Evolutionary conservation across 768 basidiomycete species (phyloP), one percentile per base, ranked within the genome.

Genomic region (Termitomyces sp.): DNA sequence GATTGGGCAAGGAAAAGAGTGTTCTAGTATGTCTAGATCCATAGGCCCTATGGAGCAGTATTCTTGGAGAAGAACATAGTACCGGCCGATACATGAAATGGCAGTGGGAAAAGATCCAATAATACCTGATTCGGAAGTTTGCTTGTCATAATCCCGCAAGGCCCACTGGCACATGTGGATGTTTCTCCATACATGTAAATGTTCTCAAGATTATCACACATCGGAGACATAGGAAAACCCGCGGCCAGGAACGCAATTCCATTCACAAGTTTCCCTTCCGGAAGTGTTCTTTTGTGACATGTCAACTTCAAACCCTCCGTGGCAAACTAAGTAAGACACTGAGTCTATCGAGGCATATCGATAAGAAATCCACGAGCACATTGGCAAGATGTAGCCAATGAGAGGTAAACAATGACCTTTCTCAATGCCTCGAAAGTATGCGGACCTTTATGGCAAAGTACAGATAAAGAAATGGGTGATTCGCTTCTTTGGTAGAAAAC

Each of bases 1-100:
- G 64, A 52, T 78, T 72, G 16, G 83, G 77, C 16, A 88, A 68
- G 14, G 76, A 79, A 59, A 86, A 83, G 57, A 80, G 65, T 12
- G 69, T 60, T 63, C 79, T 63, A 45, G 40, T 28, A 56, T 40
- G 48, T 47, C 34, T 35, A 19, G n/a, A 50, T 12, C 43, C 30
- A 34, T n/a, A 21, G 39, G 37, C 19, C 25, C 42, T 32, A 25
- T 47, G 58, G 41, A 42, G 28, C 39, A 63, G 45, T 16, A 34
- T 50, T 34, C 52, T 52, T 9, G 53, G 23, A 25, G 61, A 54
- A 54, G 14, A 49, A 47, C 60, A 57, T 59, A 52, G 37, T 27
- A 37, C 48, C 47, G 37, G 54, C 56, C 52, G 50, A 56, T 50
- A 54, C 59, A 63, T 59, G 56, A 37, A 55, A 35, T 43, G 40